Conservation (phyloP, 1,284 basidiomycete genomes). For the Leccinum cinnamomeum region DNA sequence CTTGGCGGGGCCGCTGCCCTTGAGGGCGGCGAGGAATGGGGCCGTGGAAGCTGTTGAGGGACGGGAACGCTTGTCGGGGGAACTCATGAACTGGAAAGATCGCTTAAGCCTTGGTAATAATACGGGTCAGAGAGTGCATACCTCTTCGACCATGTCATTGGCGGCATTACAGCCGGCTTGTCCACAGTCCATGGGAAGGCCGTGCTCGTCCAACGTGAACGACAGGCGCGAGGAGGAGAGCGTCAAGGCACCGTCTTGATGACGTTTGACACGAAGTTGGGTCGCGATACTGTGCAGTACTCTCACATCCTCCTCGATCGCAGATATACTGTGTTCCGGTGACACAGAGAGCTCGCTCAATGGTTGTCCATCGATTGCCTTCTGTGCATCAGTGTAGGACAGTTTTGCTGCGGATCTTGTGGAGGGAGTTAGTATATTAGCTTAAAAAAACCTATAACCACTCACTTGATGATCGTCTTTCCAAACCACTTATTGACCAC, state of each 20-base stretch:
- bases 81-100: slow-evolving; percentile 71
- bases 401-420: slow-evolving; percentile 83
- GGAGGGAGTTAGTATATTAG: slow-evolving; percentile 11
- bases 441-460: slow-evolving; percentile 8
- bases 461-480: slow-evolving; percentile 87
- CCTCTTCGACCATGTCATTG: slow-evolving; percentile 88
- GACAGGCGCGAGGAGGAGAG: slow-evolving; percentile 72
- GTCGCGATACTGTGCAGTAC: slow-evolving; percentile 68
- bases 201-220: slow-evolving; percentile 82
- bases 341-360: slow-evolving; percentile 54
- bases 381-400: slow-evolving; percentile 80
- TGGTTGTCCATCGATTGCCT: slow-evolving; percentile 74
- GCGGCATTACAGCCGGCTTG: slow-evolving; percentile 70
- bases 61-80: slow-evolving; percentile 14
- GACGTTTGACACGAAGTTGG: slow-evolving; percentile 73
- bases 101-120: slow-evolving; percentile 4
- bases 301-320: slow-evolving; percentile 78
- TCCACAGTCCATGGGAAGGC: slow-evolving; percentile 81
- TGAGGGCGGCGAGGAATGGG: slow-evolving; percentile 27
- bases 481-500: too few relatives aligned
- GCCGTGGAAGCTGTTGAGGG: slow-evolving; percentile 1
- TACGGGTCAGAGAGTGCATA: slow-evolving; percentile 31
- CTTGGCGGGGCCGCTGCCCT: slow-evolving; percentile 10
- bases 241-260: slow-evolving; percentile 80
- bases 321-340: slow-evolving; percentile 57